These are phyloP conservation scores for Xylaria palmicola DNA, from an alignment of 495 filamentous ascomycete species.

Conservation along the genomic window DNA sequence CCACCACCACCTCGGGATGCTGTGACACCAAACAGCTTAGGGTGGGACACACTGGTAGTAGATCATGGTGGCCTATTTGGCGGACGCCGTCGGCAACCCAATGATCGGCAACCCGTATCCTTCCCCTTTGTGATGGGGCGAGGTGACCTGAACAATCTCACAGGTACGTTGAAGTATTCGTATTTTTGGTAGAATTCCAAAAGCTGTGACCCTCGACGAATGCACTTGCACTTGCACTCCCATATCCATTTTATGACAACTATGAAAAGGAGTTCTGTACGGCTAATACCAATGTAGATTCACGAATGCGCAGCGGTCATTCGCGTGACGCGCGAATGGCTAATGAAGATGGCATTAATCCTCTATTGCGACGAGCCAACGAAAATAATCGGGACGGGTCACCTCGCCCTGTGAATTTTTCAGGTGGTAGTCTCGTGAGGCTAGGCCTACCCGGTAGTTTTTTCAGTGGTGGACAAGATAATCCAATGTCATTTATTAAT, in stretches of 20 bases:
- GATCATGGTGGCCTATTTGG: constrained; percentile 28
- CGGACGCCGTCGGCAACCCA: constrained; percentile 21
- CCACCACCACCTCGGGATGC: constrained; percentile 40
- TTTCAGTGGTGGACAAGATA: constrained; percentile 29
- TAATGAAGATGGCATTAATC: constrained; percentile 79
- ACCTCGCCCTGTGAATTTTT: constrained; percentile 26
- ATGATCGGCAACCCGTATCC: constrained; percentile 32
- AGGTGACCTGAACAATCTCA: constrained; percentile 39
- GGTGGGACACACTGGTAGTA: constrained; percentile 47
- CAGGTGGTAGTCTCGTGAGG: constrained; percentile 31
- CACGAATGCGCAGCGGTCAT: constrained; percentile 32
- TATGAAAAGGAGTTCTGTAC: neutral
- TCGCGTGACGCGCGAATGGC: constrained; percentile 27
- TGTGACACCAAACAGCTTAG: constrained; percentile 38
- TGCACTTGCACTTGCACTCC: neutral
- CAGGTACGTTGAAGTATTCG: constrained; percentile 19
- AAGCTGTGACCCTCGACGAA: neutral
- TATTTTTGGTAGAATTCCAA: neutral
- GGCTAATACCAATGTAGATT: constrained; percentile 35
- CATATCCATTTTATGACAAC: neutral
- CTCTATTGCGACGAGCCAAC: constrained; percentile 57
- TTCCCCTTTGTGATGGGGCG: constrained; percentile 46
- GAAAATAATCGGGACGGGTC: constrained; percentile 36
- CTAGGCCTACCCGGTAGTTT: constrained; percentile 34
- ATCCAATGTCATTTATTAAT: constrained; percentile 42